These are phyloP conservation scores for Solanum tarijense DNA, from an alignment of 257 asterid species.

Conservation along the genomic window DNA sequence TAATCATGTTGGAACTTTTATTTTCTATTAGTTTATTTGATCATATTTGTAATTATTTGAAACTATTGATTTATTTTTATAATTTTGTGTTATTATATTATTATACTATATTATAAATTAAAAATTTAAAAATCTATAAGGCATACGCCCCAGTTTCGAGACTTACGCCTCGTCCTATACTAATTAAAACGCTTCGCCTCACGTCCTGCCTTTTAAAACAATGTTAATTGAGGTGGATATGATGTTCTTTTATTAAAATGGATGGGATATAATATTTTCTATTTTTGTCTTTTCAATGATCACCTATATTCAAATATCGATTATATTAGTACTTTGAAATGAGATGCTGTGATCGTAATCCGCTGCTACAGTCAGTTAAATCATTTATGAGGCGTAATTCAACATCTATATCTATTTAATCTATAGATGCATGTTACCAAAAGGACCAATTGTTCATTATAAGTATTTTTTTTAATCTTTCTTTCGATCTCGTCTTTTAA, in stretches of 20 bases:
- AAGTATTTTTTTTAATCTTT: not conserved
- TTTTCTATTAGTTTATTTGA: no score
- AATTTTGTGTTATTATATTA: no score
- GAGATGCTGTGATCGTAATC: not conserved
- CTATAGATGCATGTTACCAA: not conserved
- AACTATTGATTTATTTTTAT: no score
- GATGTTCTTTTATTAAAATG: not conserved
- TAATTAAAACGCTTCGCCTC: no score
- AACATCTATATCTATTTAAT: not conserved
- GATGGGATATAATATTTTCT: no score
- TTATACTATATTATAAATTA: no score
- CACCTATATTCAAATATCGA: not conserved
- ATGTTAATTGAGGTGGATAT: not conserved
- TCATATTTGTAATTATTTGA: no score
- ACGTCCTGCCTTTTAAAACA: no score
- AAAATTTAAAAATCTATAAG: no score
- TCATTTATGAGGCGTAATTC: not conserved
- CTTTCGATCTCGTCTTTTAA: not conserved
- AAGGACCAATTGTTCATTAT: not conserved
- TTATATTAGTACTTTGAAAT: not conserved
- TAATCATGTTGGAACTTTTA: no score
- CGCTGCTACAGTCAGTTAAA: not conserved
- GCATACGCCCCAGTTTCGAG: rapidly evolving
- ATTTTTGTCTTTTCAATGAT: not conserved
- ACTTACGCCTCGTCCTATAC: no score